Evolutionary conservation across 1,139 yeast genomes (phyloP).

Genomic region (Diutina neorugosa): DNA sequence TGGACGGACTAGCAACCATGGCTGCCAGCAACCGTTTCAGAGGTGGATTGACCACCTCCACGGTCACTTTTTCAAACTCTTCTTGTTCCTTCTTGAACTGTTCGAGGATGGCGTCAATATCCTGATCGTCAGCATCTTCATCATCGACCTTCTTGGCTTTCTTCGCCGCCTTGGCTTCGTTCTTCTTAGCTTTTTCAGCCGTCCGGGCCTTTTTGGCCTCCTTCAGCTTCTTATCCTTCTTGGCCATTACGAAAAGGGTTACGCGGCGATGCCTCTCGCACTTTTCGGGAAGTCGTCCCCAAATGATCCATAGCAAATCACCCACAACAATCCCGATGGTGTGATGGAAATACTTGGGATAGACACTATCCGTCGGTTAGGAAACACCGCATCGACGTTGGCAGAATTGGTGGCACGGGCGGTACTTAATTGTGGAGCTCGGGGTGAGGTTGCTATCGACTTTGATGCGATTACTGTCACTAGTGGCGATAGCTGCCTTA

Average conservation of each 20-base stretch:
- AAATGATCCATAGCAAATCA: neutral
- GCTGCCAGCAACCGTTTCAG: slow-evolving; percentile 61
- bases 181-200: slow-evolving; percentile 77
- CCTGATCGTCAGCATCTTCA: slow-evolving; percentile 77
- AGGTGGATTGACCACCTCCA: slow-evolving; percentile 50
- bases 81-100: slow-evolving; percentile 74
- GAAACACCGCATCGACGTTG: neutral
- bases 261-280: neutral
- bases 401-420: neutral
- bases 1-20: slow-evolving; percentile 64
- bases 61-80: slow-evolving; percentile 57
- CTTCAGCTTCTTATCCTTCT: slow-evolving; percentile 33
- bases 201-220: slow-evolving; percentile 75
- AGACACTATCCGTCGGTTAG: neutral
- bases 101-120: slow-evolving; percentile 72
- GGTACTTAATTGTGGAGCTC: neutral
- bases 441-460: neutral
- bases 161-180: slow-evolving; percentile 64
- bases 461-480: neutral
- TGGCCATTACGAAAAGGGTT: neutral
- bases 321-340: neutral
- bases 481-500: neutral
- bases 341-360: neutral
- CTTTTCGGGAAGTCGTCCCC: neutral
- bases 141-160: slow-evolving; percentile 63